A percentile compares a stretch with the other conserved stretches of the same genome.
Evolutionary conservation across 352 stramenopile species (phyloP).

Genomic region (Phytophthora pluvialis): DNA sequence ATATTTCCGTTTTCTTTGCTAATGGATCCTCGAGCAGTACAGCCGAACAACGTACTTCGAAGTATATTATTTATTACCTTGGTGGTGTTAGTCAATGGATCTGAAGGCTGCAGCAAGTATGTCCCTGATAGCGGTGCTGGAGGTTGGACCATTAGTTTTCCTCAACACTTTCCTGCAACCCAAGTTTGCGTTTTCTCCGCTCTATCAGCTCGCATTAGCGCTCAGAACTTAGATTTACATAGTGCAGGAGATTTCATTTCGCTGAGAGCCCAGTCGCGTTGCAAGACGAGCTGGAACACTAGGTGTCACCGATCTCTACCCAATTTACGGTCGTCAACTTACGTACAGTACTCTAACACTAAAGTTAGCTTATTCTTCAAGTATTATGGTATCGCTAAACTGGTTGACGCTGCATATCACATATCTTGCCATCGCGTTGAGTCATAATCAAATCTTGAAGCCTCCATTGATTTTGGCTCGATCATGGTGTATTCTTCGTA

Average conservation of each 20-base stretch:
- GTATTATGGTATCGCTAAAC: no score
- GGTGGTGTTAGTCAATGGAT: neutral
- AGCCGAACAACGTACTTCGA: neutral
- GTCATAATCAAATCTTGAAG: no score
- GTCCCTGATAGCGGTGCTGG: neutral
- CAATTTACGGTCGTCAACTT: no score
- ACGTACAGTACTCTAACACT: no score
- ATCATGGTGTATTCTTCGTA: no score
- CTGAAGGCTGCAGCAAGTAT: neutral
- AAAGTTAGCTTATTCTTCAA: no score
- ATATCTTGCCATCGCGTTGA: no score
- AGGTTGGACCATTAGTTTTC: neutral
- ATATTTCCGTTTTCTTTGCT: neutral
- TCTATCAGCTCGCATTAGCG: neutral
- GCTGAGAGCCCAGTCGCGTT: neutral
- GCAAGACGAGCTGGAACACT: neutral
- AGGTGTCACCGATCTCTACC: no score
- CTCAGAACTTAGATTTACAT: neutral
- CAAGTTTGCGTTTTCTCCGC: conserved; percentile 1
- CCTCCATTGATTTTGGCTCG: no score
- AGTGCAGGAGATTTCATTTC: neutral
- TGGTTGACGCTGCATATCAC: no score
- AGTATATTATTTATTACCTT: neutral
- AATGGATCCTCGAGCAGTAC: neutral
- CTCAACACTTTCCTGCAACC: neutral